Base-by-base conservation (phyloP, 306 rosid species). In the Biancaea sappan region DNA sequence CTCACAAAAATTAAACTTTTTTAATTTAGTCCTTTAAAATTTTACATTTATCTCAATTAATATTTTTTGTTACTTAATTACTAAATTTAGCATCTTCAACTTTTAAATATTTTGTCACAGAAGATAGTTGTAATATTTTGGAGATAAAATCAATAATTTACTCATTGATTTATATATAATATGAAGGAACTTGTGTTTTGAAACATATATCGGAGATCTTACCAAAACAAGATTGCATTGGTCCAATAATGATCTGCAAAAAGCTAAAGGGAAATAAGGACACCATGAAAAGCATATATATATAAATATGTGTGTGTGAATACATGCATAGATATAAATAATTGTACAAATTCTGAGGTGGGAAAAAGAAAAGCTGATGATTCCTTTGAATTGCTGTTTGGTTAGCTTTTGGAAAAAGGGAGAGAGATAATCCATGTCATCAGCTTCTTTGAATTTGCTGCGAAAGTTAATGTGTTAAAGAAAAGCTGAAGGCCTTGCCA, bases 261-360 rank as follows among this genome's bases (percentile, higher is more conserved):
- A 75, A 75, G 80, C 44, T 18, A 69, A 43, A 74, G 52, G 34
- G n/a, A 50, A 38, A 48, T 15, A 58, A 62, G 68, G 53, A 46
- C 56, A 44, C 77, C 77, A 59, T 75, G 57, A 75, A 80, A 75
- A 69, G 77, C 73, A 75, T 46, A 11, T 12, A 43, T 31, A 31
- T 5, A 31, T 31, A 31, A 2, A 31, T 61, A 48, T n/a, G n/a
- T n/a, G n/a, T n/a, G n/a, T n/a, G n/a, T n/a, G n/a, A n/a, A n/a
- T n/a, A n/a, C n/a, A n/a, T n/a, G n/a, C n/a, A 11, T 12, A 43
- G 2, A 31, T 5, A 31, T 31, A 31, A 2, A 31, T 61, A 48
- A 70, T 52, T 64, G 70, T 69, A 75, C 84, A 28, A 75, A 31
- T 43, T 43, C 41, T 53, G 2, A 54, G 51, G 3, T 11, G 15